Percentiles rank a stretch among this genome's conserved stretches.
phyloP scores from a whole-genome alignment of 495 filamentous ascomycete genomes.

The Hypoxylon crocopeplum region DNA sequence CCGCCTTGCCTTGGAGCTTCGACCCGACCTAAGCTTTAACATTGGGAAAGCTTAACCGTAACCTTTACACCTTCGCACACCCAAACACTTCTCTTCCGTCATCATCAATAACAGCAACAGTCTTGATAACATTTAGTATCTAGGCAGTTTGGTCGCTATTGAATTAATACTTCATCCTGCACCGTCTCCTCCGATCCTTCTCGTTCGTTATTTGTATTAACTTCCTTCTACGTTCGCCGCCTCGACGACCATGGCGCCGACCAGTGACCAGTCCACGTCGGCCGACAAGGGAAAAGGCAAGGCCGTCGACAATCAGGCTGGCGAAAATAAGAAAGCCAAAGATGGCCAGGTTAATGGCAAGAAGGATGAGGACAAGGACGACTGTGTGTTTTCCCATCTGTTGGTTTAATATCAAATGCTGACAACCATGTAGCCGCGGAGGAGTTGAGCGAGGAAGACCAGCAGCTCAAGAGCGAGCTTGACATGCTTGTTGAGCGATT shows the following conservation, averaged over 20 bases:
- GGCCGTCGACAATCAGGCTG: slow-evolving; percentile 69
- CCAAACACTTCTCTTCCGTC: neutral
- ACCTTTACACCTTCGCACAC: neutral
- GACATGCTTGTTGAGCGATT: slow-evolving; percentile 98
- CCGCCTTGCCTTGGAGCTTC: slow-evolving; percentile 37
- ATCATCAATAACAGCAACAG: neutral
- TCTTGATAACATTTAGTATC: slow-evolving; percentile 6
- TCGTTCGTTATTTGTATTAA: slow-evolving; percentile 14
- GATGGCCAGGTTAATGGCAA: slow-evolving; percentile 75
- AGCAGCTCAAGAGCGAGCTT: slow-evolving; percentile 96
- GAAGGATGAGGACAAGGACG: slow-evolving; percentile 68
- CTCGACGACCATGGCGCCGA: slow-evolving; percentile 77
- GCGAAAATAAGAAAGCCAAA: slow-evolving; percentile 70
- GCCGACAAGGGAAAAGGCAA: slow-evolving; percentile 97
- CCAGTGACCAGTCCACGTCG: slow-evolving; percentile 82
- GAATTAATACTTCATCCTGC: too few species aligned
- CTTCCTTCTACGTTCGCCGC: neutral
- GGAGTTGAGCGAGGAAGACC: slow-evolving; percentile 97
- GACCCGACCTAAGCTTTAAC: slow-evolving; percentile 30
- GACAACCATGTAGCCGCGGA: slow-evolving; percentile 58
- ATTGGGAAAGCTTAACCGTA: too few species aligned
- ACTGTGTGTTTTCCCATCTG: slow-evolving; percentile 45
- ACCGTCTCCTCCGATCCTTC: too few species aligned
- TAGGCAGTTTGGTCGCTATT: neutral
- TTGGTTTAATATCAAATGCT: slow-evolving; percentile 2